These are phyloP conservation scores for Didymella pomorum DNA, from an alignment of 2,329 filamentous ascomycete genomes.

Conservation along the genomic window DNA sequence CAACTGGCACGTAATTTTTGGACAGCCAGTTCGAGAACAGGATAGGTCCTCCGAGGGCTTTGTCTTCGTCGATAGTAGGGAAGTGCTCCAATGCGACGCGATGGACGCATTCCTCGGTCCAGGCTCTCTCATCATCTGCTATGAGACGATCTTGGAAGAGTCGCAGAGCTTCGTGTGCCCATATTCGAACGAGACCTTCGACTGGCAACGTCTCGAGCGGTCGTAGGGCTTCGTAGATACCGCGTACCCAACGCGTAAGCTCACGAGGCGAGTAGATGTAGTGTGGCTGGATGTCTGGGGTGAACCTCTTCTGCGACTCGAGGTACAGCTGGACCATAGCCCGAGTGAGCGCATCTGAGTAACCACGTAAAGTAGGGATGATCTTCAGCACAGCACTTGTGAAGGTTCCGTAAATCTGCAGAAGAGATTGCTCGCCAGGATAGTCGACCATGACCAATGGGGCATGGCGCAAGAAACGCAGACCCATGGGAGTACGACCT, in stretches of 20 bases:
- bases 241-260: conserved; percentile 95
- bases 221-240: conserved; percentile 94
- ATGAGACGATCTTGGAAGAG: conserved; percentile 98
- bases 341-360: conserved; percentile 90
- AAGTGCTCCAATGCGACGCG: conserved; percentile 91
- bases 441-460: conserved; percentile 99
- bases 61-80: conserved; percentile 90
- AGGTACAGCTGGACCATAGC: conserved; percentile 98
- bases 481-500: conserved; percentile 91
- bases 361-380: conserved; percentile 91
- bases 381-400: conserved; percentile 97
- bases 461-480: conserved; percentile 92
- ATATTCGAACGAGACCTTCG: conserved; percentile 94
- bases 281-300: conserved; percentile 94
- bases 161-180: conserved; percentile 95
- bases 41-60: conserved; percentile 90
- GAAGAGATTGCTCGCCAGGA: conserved; percentile 90
- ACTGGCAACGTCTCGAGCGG: conserved; percentile 87
- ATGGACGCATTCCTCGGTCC: conserved; percentile 89
- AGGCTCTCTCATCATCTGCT: conserved; percentile 89
- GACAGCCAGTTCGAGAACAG: conserved; percentile 99
- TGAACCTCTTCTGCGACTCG: conserved; percentile 93
- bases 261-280: conserved; percentile 99
- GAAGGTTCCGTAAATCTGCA: conserved; percentile 98
- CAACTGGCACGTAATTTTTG: conserved; percentile 97